A percentile compares a stretch with the other conserved stretches of the same genome.
phyloP scores from a whole-genome alignment of 305 asterid genomes.

The Striga hermonthica region DNA sequence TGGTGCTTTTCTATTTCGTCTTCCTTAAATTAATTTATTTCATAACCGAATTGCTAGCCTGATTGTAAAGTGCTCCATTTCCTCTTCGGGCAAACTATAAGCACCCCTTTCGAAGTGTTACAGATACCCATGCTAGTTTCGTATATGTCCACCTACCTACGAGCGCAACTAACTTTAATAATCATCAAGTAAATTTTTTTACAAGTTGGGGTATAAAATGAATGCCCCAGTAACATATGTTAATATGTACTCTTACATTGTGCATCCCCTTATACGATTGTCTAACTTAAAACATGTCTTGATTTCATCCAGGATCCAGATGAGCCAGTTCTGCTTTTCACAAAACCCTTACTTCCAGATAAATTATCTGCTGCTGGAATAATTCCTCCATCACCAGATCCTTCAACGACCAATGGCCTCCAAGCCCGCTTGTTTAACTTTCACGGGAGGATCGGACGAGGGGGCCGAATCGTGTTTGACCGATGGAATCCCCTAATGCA shows the following conservation, averaged over 20 bases:
- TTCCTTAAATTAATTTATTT: slow-evolving; percentile 22
- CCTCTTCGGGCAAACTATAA: too few species aligned
- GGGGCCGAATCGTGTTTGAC: slow-evolving; percentile 87
- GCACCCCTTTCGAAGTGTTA: too few species aligned
- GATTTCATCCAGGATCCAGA: slow-evolving; percentile 63
- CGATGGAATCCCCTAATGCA: slow-evolving; percentile 81
- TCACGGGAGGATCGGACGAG: slow-evolving; percentile 87
- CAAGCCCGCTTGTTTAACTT: slow-evolving; percentile 41
- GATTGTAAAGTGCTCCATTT: too few species aligned
- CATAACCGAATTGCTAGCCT: too few species aligned
- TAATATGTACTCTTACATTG: background rate
- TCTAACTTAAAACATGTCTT: slow-evolving; percentile 13
- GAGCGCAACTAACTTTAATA: too few species aligned
- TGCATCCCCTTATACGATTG: background rate
- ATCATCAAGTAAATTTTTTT: too few species aligned
- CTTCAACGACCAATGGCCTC: slow-evolving; percentile 45
- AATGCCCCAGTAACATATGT: too few species aligned
- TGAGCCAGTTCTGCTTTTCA: slow-evolving; percentile 72
- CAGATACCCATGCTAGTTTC: too few species aligned
- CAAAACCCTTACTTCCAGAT: slow-evolving; percentile 81
- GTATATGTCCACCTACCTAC: too few species aligned
- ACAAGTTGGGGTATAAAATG: too few species aligned
- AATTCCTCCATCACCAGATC: slow-evolving; percentile 51
- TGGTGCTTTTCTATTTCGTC: slow-evolving; percentile 44
- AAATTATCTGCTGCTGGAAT: slow-evolving; percentile 82